These are phyloP conservation scores for Dalbergia cultrata DNA, from an alignment of 306 rosid genomes.

Conservation along the genomic window DNA sequence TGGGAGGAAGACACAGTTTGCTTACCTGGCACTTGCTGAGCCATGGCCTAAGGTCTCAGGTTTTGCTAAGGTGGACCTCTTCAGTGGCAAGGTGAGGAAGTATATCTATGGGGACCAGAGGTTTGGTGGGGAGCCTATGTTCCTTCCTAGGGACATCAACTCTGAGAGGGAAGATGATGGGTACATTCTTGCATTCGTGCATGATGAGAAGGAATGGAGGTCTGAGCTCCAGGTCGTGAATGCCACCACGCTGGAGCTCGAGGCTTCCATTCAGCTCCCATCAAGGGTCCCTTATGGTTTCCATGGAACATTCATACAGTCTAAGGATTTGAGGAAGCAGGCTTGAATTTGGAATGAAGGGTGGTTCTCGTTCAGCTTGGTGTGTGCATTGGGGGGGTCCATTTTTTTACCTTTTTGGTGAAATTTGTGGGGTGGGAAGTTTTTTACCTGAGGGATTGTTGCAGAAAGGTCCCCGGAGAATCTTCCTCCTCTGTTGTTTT, in stretches of 20 bases:
- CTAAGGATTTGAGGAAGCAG: conserved; percentile 71
- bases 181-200: conserved; percentile 80
- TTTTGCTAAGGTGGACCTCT: conserved; percentile 81
- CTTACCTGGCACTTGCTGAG: conserved; percentile 85
- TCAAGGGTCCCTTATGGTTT: conserved; percentile 95
- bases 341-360: conserved; percentile 36
- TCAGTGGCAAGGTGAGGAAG: conserved; percentile 63
- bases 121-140: conserved; percentile 94
- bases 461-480: conserved; percentile 86
- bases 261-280: conserved; percentile 81
- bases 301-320: conserved; percentile 87
- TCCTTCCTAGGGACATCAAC: conserved; percentile 61
- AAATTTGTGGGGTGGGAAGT: conserved; percentile 48
- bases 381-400: neutral
- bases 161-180: conserved; percentile 78
- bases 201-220: conserved; percentile 87
- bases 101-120: conserved; percentile 67
- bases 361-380: neutral
- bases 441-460: conserved; percentile 82
- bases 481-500: conserved; percentile 53
- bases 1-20: conserved; percentile 75
- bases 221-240: conserved; percentile 81
- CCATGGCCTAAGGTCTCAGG: conserved; percentile 99
- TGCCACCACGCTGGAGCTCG: conserved; percentile 74
- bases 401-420: too few species aligned